Conservation (phyloP, 768 basidiomycete genomes). For the Lactarius hengduanensis region DNA sequence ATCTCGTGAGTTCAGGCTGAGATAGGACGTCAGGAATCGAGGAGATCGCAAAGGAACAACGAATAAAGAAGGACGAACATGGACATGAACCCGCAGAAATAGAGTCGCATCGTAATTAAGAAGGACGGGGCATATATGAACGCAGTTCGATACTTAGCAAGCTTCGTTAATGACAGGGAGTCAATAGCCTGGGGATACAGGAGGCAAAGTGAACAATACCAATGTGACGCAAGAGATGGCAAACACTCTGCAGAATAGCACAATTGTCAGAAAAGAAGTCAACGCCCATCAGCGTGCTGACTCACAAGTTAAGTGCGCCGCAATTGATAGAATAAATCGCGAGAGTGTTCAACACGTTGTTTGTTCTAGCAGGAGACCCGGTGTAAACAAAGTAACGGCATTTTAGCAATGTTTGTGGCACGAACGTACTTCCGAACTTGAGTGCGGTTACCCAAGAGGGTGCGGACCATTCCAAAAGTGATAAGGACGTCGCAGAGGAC, state of each 20-base stretch:
- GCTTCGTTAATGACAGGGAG: background rate
- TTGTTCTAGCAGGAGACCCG: background rate
- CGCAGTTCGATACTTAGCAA: background rate
- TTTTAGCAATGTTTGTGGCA: background rate
- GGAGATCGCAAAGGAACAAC: background rate
- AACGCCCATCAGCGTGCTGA: background rate
- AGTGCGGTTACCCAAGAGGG: constrained; percentile 4
- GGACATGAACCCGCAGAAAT: constrained; percentile 8
- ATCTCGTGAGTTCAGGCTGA: constrained; percentile 11
- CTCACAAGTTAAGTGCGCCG: constrained; percentile 7
- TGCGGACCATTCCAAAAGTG: constrained; percentile 8
- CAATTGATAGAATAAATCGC: constrained; percentile 9
- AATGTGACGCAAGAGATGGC: background rate
- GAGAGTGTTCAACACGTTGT: background rate
- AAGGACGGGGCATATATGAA: background rate
- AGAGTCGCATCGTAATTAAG: constrained; percentile 5
- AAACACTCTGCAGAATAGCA: background rate
- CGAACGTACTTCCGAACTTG: background rate
- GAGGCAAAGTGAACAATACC: background rate
- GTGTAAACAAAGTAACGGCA: background rate
- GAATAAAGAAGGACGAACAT: background rate
- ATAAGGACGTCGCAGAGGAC: constrained; percentile 6
- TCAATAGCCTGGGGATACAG: background rate
- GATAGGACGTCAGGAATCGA: background rate
- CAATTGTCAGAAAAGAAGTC: background rate